Percentiles rank a stretch among this genome's conserved stretches.
phyloP scores from a whole-genome alignment of 352 stramenopile species.

The Pilasporangium apinafurcum region DNA sequence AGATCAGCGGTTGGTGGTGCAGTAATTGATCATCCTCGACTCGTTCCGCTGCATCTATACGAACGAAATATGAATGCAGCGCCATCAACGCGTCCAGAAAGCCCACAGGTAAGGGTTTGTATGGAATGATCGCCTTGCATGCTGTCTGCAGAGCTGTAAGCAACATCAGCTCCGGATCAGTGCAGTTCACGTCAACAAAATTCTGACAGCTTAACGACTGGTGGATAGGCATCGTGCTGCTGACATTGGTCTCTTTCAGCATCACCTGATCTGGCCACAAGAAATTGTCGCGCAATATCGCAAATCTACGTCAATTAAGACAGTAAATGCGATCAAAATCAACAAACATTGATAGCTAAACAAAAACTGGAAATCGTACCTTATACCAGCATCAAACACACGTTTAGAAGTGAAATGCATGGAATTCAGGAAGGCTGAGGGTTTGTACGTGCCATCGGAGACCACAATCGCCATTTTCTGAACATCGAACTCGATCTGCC shows the following conservation, averaged over 20 bases:
- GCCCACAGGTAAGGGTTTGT: constrained; percentile 30
- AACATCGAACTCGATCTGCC: constrained; percentile 63
- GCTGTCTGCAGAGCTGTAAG: constrained; percentile 15
- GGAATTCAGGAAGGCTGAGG: constrained; percentile 27
- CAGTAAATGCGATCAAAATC: background rate
- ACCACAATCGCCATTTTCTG: constrained; percentile 31
- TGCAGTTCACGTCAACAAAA: constrained; percentile 30
- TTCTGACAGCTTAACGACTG: constrained; percentile 18
- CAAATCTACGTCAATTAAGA: constrained; percentile 18
- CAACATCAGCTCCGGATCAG: constrained; percentile 33
- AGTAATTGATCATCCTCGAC: background rate
- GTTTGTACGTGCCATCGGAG: constrained; percentile 44
- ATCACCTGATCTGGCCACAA: constrained; percentile 34
- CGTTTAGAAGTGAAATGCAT: constrained; percentile 36
- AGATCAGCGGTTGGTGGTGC: constrained; percentile 5
- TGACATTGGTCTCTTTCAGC: constrained; percentile 37
- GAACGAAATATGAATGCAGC: constrained; percentile 27
- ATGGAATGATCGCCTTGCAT: constrained; percentile 25
- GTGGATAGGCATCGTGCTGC: constrained; percentile 2
- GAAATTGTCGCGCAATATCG: constrained; percentile 51
- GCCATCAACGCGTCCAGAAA: constrained; percentile 27
- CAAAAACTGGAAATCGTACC: constrained; percentile 10
- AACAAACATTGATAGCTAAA: background rate
- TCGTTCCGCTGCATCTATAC: too few relatives aligned
- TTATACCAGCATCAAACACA: constrained; percentile 28